Conservation (phyloP, 208 protist genomes). For the Trypanosoma vivax region DNA sequence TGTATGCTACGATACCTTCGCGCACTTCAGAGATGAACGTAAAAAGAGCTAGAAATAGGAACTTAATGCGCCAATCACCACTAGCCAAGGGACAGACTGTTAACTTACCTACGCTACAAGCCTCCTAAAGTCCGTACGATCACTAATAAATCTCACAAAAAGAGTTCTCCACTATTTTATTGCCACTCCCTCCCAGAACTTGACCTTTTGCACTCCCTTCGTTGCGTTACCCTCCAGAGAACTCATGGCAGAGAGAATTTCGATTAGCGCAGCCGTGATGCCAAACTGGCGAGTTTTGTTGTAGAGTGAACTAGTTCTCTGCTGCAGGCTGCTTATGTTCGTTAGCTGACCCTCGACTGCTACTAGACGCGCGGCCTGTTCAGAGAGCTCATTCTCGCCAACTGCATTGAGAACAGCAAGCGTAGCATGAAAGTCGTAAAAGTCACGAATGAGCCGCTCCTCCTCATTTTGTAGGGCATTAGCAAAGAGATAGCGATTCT, state of each 20-base stretch:
- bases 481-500: slow-evolving; percentile 78
- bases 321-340: slow-evolving; percentile 78
- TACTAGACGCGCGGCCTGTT: slow-evolving; percentile 83
- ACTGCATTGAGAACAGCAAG: slow-evolving; percentile 80
- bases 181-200: slow-evolving; percentile 77
- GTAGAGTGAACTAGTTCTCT: slow-evolving; percentile 85
- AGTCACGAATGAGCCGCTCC: slow-evolving; percentile 80
- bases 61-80: too few relatives aligned
- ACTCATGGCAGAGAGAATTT: slow-evolving; percentile 89
- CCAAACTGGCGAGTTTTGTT: slow-evolving; percentile 88
- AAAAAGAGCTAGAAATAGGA: too few relatives aligned
- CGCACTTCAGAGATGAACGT: too few relatives aligned
- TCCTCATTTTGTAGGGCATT: slow-evolving; percentile 83
- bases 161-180: slow-evolving; percentile 39
- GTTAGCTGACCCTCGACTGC: slow-evolving; percentile 87
- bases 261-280: slow-evolving; percentile 86
- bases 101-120: slow-evolving; percentile 11
- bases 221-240: slow-evolving; percentile 76
- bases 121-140: not conserved
- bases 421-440: slow-evolving; percentile 86
- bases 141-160: not conserved
- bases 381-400: slow-evolving; percentile 87
- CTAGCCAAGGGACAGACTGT: not conserved
- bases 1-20: too few relatives aligned
- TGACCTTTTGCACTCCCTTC: slow-evolving; percentile 71